Base-by-base conservation (phyloP, 1,284 basidiomycete genomes). In the Tranzscheliella williamsii region DNA sequence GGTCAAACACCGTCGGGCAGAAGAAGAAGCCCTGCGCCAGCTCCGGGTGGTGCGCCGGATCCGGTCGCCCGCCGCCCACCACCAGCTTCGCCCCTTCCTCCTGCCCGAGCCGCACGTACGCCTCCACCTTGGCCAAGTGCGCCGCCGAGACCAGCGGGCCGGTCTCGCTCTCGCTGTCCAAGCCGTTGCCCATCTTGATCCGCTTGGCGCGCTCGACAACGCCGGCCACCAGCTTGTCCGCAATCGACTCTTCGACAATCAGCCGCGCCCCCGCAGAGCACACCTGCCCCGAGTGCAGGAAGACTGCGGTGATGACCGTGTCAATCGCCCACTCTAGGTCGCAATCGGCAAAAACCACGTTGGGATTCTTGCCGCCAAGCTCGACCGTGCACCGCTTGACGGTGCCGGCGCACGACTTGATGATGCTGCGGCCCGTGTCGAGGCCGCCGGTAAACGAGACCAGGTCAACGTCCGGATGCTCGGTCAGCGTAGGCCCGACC, bases 361-460 rank as follows among this genome's bases (percentile, higher is more conserved):
- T 73, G 4, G 75, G 75, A 48, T 77, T 77, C 58, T 77, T 77
- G 21, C 75, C 75, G 8, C 75, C 75, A 20, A 77, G 53, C 53
- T 77, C 75, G 23, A 77, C 70, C 5, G 71, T 73, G 58, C 70
- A 73, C 22, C 74, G 58, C 49, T 77, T 77, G 21, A 77, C 64
- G 6, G 67, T 72, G 17, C 48, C 55, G 2, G 75, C 73, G 34
- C 70, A 72, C 26, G 61, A 68, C 13, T 50, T 24, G 21, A 76
- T 70, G 53, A 77, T 76, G 6, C 48, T 29, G 15, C 71, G 66
- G 6, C 75, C 75, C 2, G 75, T 77, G 22, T 63, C 46, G 11
- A 77, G 69, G 9, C 75, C 75, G 20, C 75, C 75, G 3, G 75
- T 77, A 48, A 77, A 77, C 17, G 68, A 72, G 17, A 77, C 75